Evolutionary conservation across 1,284 basidiomycete genomes (phyloP).

Genomic region (Fomitopsis palustris): DNA sequence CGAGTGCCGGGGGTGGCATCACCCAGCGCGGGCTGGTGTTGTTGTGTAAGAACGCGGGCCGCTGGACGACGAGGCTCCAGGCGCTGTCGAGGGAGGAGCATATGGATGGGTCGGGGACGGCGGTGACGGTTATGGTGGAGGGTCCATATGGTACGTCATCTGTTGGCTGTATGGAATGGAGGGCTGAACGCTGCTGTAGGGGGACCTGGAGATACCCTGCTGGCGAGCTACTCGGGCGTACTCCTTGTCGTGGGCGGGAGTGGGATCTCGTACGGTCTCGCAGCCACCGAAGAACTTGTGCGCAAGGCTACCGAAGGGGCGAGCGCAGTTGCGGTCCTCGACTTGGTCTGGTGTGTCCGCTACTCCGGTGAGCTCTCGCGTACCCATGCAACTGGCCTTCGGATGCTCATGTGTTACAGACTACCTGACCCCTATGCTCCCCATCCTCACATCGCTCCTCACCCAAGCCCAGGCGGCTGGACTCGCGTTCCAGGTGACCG

Average conservation of each 20-base stretch:
- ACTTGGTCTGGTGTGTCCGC: conserved; percentile 65
- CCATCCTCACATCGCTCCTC: conserved; percentile 50
- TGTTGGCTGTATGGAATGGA: background rate
- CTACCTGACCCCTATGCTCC: conserved; percentile 50
- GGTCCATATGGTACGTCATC: conserved; percentile 63
- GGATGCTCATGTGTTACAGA: conserved; percentile 24
- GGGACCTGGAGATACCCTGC: conserved; percentile 56
- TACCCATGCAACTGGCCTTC: background rate
- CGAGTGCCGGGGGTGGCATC: conserved; percentile 34
- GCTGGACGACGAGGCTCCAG: conserved; percentile 63
- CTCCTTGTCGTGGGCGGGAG: conserved; percentile 69
- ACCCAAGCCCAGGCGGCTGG: conserved; percentile 37
- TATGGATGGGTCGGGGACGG: conserved; percentile 13
- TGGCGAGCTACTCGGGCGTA: conserved; percentile 62
- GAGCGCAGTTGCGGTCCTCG: conserved; percentile 56
- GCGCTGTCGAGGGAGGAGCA: conserved; percentile 38
- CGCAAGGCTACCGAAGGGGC: conserved; percentile 47
- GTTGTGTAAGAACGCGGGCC: conserved; percentile 59
- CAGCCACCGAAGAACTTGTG: conserved; percentile 62
- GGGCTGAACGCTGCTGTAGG: conserved; percentile 32
- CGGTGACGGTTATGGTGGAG: conserved; percentile 60
- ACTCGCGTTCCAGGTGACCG: conserved; percentile 42
- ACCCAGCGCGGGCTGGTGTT: conserved; percentile 46
- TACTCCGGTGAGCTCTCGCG: conserved; percentile 42
- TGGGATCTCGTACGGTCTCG: conserved; percentile 68